phyloP scores from a whole-genome alignment of 805 yeast species.

The Wickerhamiella domercqiae region DNA sequence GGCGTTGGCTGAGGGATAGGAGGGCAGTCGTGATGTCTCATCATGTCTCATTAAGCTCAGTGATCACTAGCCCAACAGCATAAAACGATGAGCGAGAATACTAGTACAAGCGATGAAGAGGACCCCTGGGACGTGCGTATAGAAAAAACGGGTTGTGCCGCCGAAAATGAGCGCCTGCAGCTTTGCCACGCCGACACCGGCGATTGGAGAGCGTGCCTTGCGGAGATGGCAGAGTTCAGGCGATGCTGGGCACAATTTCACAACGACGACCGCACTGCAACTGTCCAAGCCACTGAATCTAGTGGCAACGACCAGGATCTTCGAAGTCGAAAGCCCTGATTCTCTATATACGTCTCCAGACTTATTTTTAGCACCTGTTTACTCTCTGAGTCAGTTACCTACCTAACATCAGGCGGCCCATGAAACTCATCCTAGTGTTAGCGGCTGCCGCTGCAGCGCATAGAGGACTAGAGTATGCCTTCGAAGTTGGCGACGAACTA shows the following conservation, averaged over 20 bases:
- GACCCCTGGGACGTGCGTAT: constrained; percentile 50
- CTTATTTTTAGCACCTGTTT: too few relatives aligned
- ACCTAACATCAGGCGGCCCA: too few relatives aligned
- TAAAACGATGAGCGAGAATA: too few relatives aligned
- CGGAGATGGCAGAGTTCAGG: constrained; percentile 46
- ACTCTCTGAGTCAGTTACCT: too few relatives aligned
- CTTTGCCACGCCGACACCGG: constrained; percentile 68
- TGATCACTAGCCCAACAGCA: too few relatives aligned
- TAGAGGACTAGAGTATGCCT: neutral
- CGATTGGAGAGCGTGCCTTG: constrained; percentile 63
- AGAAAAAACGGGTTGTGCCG: constrained; percentile 59
- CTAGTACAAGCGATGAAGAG: too few relatives aligned
- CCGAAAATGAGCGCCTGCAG: constrained; percentile 53
- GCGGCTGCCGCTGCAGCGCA: too few relatives aligned
- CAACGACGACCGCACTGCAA: constrained; percentile 33
- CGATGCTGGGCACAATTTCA: constrained; percentile 48
- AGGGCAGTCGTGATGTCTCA: neutral
- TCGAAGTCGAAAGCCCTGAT: too few relatives aligned
- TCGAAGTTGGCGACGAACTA: neutral
- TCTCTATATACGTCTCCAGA: too few relatives aligned
- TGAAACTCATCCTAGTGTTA: too few relatives aligned
- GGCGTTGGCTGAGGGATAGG: neutral
- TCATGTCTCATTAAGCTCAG: too few relatives aligned
- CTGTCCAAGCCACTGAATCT: constrained; percentile 4
- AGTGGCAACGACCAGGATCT: constrained; percentile 11